Conservation (phyloP, 805 yeast species). For the Yarrowia keelungensis region DNA sequence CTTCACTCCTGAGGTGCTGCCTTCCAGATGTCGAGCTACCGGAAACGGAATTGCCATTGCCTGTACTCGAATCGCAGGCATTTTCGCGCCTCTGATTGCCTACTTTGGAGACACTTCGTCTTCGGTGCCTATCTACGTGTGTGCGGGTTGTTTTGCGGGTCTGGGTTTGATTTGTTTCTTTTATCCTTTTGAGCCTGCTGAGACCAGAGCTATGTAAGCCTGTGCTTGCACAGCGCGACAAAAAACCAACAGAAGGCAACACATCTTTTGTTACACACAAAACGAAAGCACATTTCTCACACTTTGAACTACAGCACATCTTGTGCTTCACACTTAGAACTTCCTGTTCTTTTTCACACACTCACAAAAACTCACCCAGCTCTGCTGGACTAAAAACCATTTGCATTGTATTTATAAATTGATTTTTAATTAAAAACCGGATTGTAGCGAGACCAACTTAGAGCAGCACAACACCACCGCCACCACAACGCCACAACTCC, state of each 20-base stretch:
- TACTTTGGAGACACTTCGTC: slow-evolving; percentile 57
- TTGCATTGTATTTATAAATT: slow-evolving; percentile 34
- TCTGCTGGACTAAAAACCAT: slow-evolving; percentile 48
- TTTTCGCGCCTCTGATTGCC: slow-evolving; percentile 58
- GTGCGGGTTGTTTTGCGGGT: slow-evolving; percentile 56
- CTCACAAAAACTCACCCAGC: background rate
- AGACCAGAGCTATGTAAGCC: slow-evolving; percentile 28
- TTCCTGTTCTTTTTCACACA: background rate
- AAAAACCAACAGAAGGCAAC: background rate
- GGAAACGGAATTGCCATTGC: slow-evolving; percentile 60
- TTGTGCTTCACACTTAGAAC: too few relatives aligned
- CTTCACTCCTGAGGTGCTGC: slow-evolving; percentile 59
- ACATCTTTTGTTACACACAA: background rate
- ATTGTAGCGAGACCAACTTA: too few relatives aligned
- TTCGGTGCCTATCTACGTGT: slow-evolving; percentile 57
- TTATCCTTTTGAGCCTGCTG: slow-evolving; percentile 51
- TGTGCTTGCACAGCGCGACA: background rate
- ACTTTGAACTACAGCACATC: too few relatives aligned
- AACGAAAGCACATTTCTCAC: too few relatives aligned
- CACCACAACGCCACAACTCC: too few relatives aligned
- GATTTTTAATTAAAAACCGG: background rate
- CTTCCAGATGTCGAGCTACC: slow-evolving; percentile 52
- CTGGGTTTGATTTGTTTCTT: slow-evolving; percentile 56
- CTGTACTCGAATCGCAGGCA: slow-evolving; percentile 55
- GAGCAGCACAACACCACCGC: too few relatives aligned